These are phyloP conservation scores for Phellopilus nigrolimitatus DNA, from an alignment of 1,284 basidiomycete species.

Conservation along the genomic window DNA sequence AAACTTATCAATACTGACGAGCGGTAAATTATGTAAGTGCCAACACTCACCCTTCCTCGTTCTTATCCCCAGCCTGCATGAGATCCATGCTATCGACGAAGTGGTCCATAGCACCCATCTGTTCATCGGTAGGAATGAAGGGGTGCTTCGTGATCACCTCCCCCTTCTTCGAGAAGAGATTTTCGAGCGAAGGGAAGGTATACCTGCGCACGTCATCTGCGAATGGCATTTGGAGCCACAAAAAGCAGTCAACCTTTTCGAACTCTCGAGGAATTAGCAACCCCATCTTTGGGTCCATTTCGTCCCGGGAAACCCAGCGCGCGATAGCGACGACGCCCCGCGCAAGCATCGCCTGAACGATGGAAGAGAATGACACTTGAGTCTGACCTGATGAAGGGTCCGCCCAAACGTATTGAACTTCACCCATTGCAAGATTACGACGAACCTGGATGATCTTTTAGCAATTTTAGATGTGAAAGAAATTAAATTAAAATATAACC, in stretches of 20 bases:
- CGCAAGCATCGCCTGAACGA: slow-evolving; percentile 77
- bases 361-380: slow-evolving; percentile 81
- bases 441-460: slow-evolving; percentile 62
- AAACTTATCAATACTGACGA: slow-evolving; percentile 2
- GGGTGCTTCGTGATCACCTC: slow-evolving; percentile 71
- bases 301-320: slow-evolving; percentile 72
- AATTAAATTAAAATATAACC: slow-evolving; percentile 34
- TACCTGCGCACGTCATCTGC: slow-evolving; percentile 89
- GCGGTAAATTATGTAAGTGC: background rate
- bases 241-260: slow-evolving; percentile 69
- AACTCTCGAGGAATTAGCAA: slow-evolving; percentile 60
- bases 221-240: slow-evolving; percentile 89
- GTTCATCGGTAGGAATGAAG: slow-evolving; percentile 77
- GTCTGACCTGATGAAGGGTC: slow-evolving; percentile 63
- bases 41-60: slow-evolving; percentile 59
- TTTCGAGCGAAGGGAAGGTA: slow-evolving; percentile 79
- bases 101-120: slow-evolving; percentile 77
- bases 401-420: slow-evolving; percentile 86
- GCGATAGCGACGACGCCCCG: slow-evolving; percentile 71
- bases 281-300: slow-evolving; percentile 82
- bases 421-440: slow-evolving; percentile 78
- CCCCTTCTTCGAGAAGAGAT: slow-evolving; percentile 73
- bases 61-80: slow-evolving; percentile 64
- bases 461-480: slow-evolving; percentile 7
- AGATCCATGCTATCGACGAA: slow-evolving; percentile 88